Conservation (phyloP, 1,284 basidiomycete genomes). For the Leccinum variabile region DNA sequence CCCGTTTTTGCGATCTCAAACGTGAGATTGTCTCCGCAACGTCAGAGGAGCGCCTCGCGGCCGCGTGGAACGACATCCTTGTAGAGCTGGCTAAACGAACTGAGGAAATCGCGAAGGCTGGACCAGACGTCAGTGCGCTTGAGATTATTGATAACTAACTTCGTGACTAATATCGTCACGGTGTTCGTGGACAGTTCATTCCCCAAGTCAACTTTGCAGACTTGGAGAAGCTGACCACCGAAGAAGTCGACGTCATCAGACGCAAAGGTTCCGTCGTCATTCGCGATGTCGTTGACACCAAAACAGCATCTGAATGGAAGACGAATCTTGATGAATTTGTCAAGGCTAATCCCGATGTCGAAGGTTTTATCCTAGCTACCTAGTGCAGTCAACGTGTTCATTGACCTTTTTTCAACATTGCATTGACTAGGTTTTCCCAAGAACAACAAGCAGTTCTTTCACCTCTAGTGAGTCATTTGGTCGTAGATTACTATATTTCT, state of each 20-base stretch:
- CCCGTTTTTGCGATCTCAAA: conserved; percentile 56
- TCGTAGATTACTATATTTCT: background rate
- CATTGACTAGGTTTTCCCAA: conserved; percentile 48
- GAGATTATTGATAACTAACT: background rate
- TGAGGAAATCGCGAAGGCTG: conserved; percentile 45
- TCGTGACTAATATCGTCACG: background rate
- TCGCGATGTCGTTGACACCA: conserved; percentile 56
- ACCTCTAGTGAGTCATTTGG: conserved; percentile 56
- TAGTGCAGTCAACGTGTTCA: background rate
- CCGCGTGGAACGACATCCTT: conserved; percentile 60
- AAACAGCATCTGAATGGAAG: conserved; percentile 58
- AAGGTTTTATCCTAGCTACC: conserved; percentile 37
- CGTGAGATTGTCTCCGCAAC: conserved; percentile 51
- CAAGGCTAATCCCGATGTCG: conserved; percentile 52
- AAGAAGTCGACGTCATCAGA: conserved; percentile 52
- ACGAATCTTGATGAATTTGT: conserved; percentile 55
- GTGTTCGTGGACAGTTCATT: conserved; percentile 39
- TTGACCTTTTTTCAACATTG: background rate
- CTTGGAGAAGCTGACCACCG: conserved; percentile 45
- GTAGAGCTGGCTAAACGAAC: conserved; percentile 36
- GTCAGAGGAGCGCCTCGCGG: conserved; percentile 47
- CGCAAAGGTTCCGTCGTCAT: conserved; percentile 63
- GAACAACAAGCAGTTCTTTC: conserved; percentile 69
- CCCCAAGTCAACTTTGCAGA: conserved; percentile 41
- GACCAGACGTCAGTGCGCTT: conserved; percentile 45